Conservation (phyloP, 2,329 filamentous ascomycete genomes). For the Mollisiaceae sp. region DNA sequence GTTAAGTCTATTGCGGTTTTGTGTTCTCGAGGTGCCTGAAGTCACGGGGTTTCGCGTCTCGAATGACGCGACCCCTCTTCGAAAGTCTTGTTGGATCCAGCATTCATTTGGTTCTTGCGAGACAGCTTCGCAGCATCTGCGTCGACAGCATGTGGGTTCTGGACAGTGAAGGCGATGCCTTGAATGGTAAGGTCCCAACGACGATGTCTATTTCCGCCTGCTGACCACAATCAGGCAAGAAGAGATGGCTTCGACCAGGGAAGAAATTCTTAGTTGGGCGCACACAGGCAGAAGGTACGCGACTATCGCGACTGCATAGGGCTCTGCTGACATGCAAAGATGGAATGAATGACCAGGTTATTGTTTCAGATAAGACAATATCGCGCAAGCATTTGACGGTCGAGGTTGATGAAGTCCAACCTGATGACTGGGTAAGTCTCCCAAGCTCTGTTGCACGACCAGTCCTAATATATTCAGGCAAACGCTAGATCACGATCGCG, state of each 20-base stretch:
- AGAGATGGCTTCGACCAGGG: constrained; percentile 84
- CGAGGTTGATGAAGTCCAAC: constrained; percentile 66
- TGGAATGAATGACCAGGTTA: constrained; percentile 67
- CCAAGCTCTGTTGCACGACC: constrained; percentile 24
- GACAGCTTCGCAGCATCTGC: neutral
- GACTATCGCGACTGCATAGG: constrained; percentile 14
- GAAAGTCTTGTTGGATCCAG: too few species aligned
- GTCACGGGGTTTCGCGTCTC: too few species aligned
- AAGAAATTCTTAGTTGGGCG: constrained; percentile 87
- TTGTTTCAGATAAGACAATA: constrained; percentile 79
- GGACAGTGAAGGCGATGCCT: constrained; percentile 59
- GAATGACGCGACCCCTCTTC: too few species aligned
- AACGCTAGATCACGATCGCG: constrained; percentile 57
- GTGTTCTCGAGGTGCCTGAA: too few species aligned
- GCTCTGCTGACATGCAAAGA: constrained; percentile 48
- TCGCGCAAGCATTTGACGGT: constrained; percentile 89
- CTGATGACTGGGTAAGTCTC: constrained; percentile 69
- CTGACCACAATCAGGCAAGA: constrained; percentile 57
- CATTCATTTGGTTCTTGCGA: neutral
- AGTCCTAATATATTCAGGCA: constrained; percentile 23
- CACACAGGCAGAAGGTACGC: constrained; percentile 68
- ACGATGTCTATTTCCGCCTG: neutral
- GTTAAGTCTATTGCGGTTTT: too few species aligned
- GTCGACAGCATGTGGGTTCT: constrained; percentile 54
- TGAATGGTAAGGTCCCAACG: constrained; percentile 48